phyloP scores from a whole-genome alignment of 495 filamentous ascomycete genomes.

The Daldinia loculata region DNA sequence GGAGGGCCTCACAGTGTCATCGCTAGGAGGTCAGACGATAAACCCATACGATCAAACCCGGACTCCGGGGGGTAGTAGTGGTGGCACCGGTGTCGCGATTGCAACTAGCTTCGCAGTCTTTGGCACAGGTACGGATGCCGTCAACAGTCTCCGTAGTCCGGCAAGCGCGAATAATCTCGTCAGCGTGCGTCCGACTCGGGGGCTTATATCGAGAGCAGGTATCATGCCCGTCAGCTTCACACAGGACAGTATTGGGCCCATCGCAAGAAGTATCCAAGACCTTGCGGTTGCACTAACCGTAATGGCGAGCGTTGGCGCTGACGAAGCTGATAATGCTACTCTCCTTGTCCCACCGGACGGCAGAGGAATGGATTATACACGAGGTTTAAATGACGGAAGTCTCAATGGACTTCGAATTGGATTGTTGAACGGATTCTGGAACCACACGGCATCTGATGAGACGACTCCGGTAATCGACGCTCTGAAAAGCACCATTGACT shows the following conservation, averaged over 20 bases:
- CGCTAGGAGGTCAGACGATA: conserved; percentile 66
- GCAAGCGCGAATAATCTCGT: conserved; percentile 70
- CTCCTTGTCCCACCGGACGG: conserved; percentile 48
- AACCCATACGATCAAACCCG: conserved; percentile 70
- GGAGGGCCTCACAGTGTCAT: conserved; percentile 68
- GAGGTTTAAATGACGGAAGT: conserved; percentile 46
- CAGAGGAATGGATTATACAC: conserved; percentile 53
- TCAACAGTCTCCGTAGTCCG: conserved; percentile 69
- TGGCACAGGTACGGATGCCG: conserved; percentile 70
- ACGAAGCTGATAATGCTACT: conserved; percentile 56
- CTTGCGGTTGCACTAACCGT: conserved; percentile 63
- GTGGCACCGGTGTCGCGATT: conserved; percentile 68
- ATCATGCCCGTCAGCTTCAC: conserved; percentile 69
- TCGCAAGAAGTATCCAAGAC: conserved; percentile 64
- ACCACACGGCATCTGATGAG: conserved; percentile 54
- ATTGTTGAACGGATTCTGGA: conserved; percentile 60
- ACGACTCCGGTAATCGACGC: conserved; percentile 62
- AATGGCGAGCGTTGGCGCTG: conserved; percentile 62
- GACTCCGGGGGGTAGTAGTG: conserved; percentile 71
- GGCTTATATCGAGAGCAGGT: conserved; percentile 60
- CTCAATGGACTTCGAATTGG: conserved; percentile 57
- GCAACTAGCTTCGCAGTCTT: conserved; percentile 65
- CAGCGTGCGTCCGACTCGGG: conserved; percentile 67
- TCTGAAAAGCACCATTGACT: conserved; percentile 49
- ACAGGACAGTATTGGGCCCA: conserved; percentile 69